phyloP scores from a whole-genome alignment of 306 rosid genomes.

The Cicer bijugum region DNA sequence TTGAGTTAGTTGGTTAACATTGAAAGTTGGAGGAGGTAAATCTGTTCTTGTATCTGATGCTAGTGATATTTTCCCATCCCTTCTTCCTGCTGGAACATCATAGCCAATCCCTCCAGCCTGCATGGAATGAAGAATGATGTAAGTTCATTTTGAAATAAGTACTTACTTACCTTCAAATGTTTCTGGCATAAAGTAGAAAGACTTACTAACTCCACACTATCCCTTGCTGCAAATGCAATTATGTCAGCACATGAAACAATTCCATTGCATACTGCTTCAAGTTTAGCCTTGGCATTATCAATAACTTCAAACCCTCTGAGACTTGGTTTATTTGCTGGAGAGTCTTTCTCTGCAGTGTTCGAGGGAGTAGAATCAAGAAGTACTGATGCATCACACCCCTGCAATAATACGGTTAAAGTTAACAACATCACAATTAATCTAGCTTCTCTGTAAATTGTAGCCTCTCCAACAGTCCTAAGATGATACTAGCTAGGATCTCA shows the following conservation, averaged over 20 bases:
- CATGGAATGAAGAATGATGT: conserved; percentile 27
- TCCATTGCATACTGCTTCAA: conserved; percentile 64
- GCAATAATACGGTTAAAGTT: conserved; percentile 7
- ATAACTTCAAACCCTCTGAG: conserved; percentile 70
- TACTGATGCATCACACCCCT: conserved; percentile 84
- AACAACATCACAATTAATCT: not conserved
- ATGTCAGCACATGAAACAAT: conserved; percentile 79
- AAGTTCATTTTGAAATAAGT: conserved; percentile 12
- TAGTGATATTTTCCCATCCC: conserved; percentile 70
- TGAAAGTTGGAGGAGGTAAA: conserved; percentile 63
- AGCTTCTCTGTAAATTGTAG: not conserved
- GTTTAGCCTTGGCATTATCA: conserved; percentile 72
- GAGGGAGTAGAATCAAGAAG: conserved; percentile 69
- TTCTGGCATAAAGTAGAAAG: conserved; percentile 19
- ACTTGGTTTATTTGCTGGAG: conserved; percentile 75
- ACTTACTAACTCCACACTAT: conserved; percentile 66
- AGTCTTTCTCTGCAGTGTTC: conserved; percentile 72
- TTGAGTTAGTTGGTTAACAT: conserved; percentile 64
- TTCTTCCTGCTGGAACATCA: conserved; percentile 85
- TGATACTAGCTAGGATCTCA: conserved; percentile 5
- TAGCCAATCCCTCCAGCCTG: conserved; percentile 69
- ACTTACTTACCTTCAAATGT: not conserved
- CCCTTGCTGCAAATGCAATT: conserved; percentile 83
- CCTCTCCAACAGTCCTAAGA: not conserved
- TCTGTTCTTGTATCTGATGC: conserved; percentile 62